phyloP scores from a whole-genome alignment of 768 basidiomycete species.

The Pholiota microspora region DNA sequence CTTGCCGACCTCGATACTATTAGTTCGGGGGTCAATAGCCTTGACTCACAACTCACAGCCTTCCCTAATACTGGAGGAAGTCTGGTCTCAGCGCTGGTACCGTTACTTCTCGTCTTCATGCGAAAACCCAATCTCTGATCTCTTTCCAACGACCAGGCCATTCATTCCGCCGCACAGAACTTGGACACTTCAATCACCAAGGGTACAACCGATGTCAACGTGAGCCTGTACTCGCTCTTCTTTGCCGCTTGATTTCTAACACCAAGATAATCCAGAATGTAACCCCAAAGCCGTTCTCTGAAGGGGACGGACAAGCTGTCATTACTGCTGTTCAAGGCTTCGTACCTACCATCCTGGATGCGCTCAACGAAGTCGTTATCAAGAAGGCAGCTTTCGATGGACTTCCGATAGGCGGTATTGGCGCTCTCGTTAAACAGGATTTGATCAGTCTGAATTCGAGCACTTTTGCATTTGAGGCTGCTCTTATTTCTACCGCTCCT shows the following conservation, averaged over 20 bases:
- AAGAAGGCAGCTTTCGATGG: constrained; percentile 25
- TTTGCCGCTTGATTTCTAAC: neutral
- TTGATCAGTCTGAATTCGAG: constrained; percentile 22
- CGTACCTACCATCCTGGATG: constrained; percentile 14
- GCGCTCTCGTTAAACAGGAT: constrained; percentile 25
- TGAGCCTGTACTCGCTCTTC: constrained; percentile 1
- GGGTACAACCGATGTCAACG: constrained; percentile 26
- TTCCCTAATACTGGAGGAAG: constrained; percentile 26
- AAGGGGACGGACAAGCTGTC: constrained; percentile 23
- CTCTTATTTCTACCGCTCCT: constrained; percentile 23
- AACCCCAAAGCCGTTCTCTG: constrained; percentile 19
- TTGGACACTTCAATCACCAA: constrained; percentile 21
- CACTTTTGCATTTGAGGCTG: constrained; percentile 24
- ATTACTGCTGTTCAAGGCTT: constrained; percentile 17
- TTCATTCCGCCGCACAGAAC: constrained; percentile 23
- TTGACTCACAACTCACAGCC: constrained; percentile 28
- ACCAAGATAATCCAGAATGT: neutral
- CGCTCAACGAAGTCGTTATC: constrained; percentile 19
- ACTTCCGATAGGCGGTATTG: constrained; percentile 18
- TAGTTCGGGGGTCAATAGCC: constrained; percentile 22
- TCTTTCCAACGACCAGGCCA: constrained; percentile 13
- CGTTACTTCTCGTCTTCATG: neutral
- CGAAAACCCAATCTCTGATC: neutral
- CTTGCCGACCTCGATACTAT: constrained; percentile 28
- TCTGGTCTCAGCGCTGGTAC: constrained; percentile 25